Evolutionary conservation across 2,329 filamentous ascomycete species (phyloP).

Genomic region (Zymoseptoria crescenta): DNA sequence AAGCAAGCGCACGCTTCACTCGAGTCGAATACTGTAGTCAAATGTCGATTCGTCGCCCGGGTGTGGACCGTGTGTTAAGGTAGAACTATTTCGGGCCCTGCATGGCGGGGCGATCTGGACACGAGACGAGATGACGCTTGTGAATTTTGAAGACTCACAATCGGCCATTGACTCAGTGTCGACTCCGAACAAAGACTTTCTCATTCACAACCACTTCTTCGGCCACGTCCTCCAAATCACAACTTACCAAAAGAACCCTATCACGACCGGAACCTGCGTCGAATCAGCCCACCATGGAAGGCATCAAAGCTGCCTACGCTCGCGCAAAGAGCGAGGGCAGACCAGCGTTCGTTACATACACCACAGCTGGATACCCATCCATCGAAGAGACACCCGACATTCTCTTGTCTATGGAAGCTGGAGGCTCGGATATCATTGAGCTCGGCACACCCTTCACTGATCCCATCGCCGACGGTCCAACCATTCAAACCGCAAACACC

Average conservation of each 20-base stretch:
- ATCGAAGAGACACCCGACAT: conserved; percentile 76
- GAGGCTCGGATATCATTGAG: conserved; percentile 91
- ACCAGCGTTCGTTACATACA: conserved; percentile 85
- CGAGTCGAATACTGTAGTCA: too few relatives aligned
- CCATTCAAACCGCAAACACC: conserved; percentile 92
- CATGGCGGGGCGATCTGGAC: neutral
- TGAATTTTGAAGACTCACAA: neutral
- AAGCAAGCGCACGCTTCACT: neutral
- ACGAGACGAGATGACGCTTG: neutral
- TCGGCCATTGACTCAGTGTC: neutral
- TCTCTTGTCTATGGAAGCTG: conserved; percentile 81
- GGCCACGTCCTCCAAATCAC: neutral
- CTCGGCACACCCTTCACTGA: conserved; percentile 95
- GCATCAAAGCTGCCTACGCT: conserved; percentile 44
- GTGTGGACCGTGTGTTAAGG: neutral
- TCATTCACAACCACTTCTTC: neutral
- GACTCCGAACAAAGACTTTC: neutral
- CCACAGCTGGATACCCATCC: conserved; percentile 86
- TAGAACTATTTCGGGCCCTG: neutral
- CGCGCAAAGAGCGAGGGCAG: conserved; percentile 44
- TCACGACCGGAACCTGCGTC: neutral
- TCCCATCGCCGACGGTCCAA: conserved; percentile 94
- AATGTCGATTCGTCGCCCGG: too few relatives aligned
- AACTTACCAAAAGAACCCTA: neutral
- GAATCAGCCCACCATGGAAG: conserved; percentile 34